Percentiles rank a stretch among this genome's conserved stretches.
These are phyloP conservation scores for Halophytophthora batemanensis DNA, from an alignment of 352 stramenopile species.

Conservation along the genomic window DNA sequence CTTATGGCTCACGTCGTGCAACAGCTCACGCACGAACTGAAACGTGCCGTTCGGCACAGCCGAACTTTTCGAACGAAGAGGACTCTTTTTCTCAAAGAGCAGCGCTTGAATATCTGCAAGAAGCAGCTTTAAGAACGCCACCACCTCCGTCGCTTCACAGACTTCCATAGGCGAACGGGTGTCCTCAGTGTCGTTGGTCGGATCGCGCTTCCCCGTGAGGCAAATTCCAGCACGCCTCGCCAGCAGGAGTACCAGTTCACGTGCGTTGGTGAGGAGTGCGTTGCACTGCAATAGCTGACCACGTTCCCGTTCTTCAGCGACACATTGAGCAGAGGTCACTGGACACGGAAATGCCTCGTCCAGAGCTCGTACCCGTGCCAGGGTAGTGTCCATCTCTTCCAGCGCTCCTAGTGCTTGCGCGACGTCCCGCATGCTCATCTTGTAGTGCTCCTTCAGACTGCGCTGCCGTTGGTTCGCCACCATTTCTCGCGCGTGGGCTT, in stretches of 20 bases:
- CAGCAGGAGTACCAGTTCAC: conserved; percentile 43
- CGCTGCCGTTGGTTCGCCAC: conserved; percentile 43
- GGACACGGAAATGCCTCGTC: conserved; percentile 23
- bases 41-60: conserved; percentile 13
- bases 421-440: conserved; percentile 44
- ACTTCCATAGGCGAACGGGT: conserved; percentile 44
- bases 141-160: conserved; percentile 7
- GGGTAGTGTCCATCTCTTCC: conserved; percentile 53
- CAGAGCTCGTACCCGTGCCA: conserved; percentile 33
- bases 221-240: conserved; percentile 65
- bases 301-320: neutral
- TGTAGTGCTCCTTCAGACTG: conserved; percentile 62
- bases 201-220: conserved; percentile 56
- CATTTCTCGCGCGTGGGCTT: conserved; percentile 42
- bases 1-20: conserved; percentile 39
- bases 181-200: conserved; percentile 41
- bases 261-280: conserved; percentile 24
- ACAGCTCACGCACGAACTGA: conserved; percentile 31
- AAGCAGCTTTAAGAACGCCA: conserved; percentile 23
- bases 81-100: conserved; percentile 14
- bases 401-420: conserved; percentile 54
- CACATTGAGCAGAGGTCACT: neutral
- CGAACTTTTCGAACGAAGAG: conserved; percentile 14
- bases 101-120: conserved; percentile 38
- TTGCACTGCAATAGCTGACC: conserved; percentile 19